Percentiles rank a stretch among this genome's conserved stretches.
Evolutionary conservation across 23 red algal genomes (phyloP).

Genomic region (Chondrus crispus): DNA sequence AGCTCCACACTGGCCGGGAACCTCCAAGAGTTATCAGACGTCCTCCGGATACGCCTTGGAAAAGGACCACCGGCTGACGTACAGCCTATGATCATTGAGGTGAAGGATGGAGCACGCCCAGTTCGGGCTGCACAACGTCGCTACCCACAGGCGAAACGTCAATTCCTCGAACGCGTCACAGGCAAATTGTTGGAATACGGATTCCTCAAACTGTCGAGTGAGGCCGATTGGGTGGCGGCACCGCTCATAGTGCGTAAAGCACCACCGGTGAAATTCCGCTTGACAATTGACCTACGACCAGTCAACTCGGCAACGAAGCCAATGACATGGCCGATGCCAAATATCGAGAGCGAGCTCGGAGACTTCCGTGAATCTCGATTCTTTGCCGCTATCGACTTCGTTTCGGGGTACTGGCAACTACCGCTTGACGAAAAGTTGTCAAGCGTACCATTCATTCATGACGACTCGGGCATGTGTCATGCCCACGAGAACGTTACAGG

Average conservation of each 20-base stretch:
- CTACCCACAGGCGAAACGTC: background rate
- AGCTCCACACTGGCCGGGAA: background rate
- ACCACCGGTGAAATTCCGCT: background rate
- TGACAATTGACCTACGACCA: conserved; percentile 13
- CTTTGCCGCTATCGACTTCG: conserved; percentile 7
- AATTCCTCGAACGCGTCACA: background rate
- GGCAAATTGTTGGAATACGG: background rate
- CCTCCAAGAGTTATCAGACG: background rate
- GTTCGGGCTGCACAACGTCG: background rate
- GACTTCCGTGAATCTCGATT: background rate
- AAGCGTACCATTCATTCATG: background rate
- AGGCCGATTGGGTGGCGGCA: conserved; percentile 2
- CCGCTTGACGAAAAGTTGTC: background rate
- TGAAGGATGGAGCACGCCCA: background rate
- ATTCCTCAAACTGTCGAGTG: background rate
- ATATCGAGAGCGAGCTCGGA: background rate
- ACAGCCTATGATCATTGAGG: background rate
- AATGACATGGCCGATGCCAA: background rate
- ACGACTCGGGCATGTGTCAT: background rate
- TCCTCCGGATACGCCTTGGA: background rate
- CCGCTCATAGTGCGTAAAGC: conserved; percentile 10
- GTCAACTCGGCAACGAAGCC: background rate
- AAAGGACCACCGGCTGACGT: background rate
- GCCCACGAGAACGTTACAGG: background rate
- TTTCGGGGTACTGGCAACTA: background rate